Conservation (phyloP, 768 basidiomycete species). For the Psilocybe cubensis region DNA sequence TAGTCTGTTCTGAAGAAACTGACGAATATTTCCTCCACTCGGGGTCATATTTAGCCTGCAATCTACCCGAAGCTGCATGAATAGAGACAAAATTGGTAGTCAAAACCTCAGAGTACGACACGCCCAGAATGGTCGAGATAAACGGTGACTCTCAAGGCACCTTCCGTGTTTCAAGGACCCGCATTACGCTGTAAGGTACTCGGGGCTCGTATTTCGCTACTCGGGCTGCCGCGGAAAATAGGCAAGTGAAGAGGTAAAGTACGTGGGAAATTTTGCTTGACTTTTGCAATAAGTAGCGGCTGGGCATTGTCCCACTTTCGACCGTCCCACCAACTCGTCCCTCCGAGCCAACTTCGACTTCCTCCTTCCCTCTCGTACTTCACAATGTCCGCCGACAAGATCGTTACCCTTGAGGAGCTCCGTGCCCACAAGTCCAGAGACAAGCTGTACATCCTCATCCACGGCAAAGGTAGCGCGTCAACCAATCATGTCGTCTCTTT, state of each 20-base stretch:
- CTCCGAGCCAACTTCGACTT: conserved; percentile 30
- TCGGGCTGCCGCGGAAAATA: conserved; percentile 1
- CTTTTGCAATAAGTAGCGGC: conserved; percentile 13
- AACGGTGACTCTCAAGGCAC: not conserved
- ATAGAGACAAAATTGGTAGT: not conserved
- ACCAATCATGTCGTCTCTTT: conserved; percentile 39
- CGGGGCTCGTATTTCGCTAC: not conserved
- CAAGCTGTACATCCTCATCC: conserved; percentile 79
- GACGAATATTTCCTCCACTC: not conserved
- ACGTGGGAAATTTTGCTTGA: conserved; percentile 20
- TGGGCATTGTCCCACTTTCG: conserved; percentile 12
- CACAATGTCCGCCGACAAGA: conserved; percentile 53
- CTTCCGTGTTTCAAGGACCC: not conserved
- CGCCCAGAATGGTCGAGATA: not conserved
- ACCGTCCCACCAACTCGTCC: conserved; percentile 16
- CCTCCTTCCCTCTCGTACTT: conserved; percentile 24
- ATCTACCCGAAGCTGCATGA: too few relatives aligned
- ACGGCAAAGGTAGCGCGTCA: conserved; percentile 73
- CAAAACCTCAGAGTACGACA: not conserved
- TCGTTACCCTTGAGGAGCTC: conserved; percentile 75
- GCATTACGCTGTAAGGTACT: not conserved
- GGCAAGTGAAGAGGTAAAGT: not conserved
- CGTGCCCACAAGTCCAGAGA: conserved; percentile 77
- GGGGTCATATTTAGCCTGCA: not conserved
- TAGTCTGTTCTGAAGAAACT: not conserved